These are phyloP conservation scores for Penicillium maclennaniae DNA, from an alignment of 495 filamentous ascomycete genomes.

Conservation along the genomic window DNA sequence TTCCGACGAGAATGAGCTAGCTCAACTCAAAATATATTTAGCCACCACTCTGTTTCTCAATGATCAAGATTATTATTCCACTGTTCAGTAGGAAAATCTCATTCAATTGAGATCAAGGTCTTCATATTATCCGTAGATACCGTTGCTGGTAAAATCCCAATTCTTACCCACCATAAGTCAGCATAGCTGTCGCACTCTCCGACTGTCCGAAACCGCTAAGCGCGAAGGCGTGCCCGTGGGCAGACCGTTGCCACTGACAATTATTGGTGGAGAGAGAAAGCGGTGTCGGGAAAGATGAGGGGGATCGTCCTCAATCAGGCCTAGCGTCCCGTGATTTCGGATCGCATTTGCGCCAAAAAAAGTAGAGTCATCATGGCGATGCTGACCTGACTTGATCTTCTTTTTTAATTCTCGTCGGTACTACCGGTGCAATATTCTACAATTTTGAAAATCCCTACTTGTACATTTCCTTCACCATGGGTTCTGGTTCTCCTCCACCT, in stretches of 20 bases:
- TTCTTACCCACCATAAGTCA: background rate
- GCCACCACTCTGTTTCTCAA: no score
- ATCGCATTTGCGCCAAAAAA: slow-evolving; percentile 22
- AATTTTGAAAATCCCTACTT: background rate
- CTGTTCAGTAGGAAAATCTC: no score
- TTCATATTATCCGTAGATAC: no score
- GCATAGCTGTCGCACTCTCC: background rate
- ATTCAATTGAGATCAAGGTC: no score
- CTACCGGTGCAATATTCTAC: background rate
- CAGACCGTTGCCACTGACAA: slow-evolving; percentile 1
- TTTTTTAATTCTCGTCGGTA: background rate
- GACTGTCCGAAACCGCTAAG: background rate
- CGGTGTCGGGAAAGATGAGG: slow-evolving; percentile 17
- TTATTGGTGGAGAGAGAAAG: slow-evolving; percentile 4
- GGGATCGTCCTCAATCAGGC: slow-evolving; percentile 3
- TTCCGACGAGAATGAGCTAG: background rate
- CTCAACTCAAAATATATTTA: no score
- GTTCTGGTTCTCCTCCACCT: slow-evolving; percentile 37
- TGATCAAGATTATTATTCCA: no score
- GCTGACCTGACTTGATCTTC: slow-evolving; percentile 1
- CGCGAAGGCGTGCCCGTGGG: slow-evolving; percentile 2
- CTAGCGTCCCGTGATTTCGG: slow-evolving; percentile 21
- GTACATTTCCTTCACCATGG: slow-evolving; percentile 26
- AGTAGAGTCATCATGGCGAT: slow-evolving; percentile 13
- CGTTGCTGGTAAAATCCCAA: background rate